Base-by-base conservation (phyloP, 2,329 filamentous ascomycete species). In the Trichoderma afroharzianum region DNA sequence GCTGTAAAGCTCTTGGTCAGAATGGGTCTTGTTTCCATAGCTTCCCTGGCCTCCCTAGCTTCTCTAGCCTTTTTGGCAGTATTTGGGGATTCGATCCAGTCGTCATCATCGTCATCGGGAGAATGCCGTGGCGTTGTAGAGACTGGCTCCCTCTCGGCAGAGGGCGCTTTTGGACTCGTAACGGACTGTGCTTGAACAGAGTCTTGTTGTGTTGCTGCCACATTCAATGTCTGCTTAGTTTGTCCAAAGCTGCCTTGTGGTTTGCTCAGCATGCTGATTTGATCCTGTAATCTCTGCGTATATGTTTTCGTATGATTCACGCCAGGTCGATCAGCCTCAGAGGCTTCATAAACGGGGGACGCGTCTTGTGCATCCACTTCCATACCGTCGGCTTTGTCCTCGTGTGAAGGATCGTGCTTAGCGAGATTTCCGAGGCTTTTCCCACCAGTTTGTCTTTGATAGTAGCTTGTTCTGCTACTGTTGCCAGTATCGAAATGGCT, bases 231-330 rank as follows among this genome's bases (percentile, higher is more conserved):
- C 1, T 84, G 85, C 72, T 88, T 88, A 1, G 86, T 85, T 18
- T 82, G 80, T 47, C 85, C 82, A 21, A 83, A 78, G 63, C 82
- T 81, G 58, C 81, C 80, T 72, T 89, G 88, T 0, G 85, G 85
- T 75, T 91, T 88, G 18, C 89, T 88, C 63, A 91, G 83, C 83
- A 88, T 88, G 77, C 91, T 97, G 76, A 99, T 98, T 76, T 95
- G 94, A 77, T 98, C 95, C 75, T 97, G 94, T 18, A 99, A 85
- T 57, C 93, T 88, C 80, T 98, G 95, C 0, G 96, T 97, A n/a
- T 96, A 97, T 0, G 94, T 95, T 80, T 97, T 97, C 81, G 90
- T 94, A 77, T 95, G 91, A 1, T 82, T 80, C 18, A 76, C 36
- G 1, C 77, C 76, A 18, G 85, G 82, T 9, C 80, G 80, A 50